A percentile compares a stretch with the other conserved stretches of the same genome.
phyloP scores from a whole-genome alignment of 1,284 basidiomycete genomes.

The Ceratobasidium sp. region DNA sequence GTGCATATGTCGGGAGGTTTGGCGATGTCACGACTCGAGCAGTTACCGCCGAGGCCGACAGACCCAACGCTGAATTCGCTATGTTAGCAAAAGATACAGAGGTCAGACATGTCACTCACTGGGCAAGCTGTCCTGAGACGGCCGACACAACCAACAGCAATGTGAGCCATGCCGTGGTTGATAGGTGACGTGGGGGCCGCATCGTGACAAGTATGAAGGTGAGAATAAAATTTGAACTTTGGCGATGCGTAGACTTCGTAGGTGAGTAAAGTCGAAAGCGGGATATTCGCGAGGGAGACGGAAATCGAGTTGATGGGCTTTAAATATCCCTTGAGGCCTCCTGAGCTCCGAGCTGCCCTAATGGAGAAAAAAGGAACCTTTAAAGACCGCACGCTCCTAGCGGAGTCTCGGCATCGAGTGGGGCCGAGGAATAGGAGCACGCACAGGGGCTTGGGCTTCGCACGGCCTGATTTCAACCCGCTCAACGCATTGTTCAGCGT shows the following conservation, averaged over 20 bases:
- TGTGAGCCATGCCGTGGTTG: neutral
- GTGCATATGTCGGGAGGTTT: neutral
- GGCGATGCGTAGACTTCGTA: neutral
- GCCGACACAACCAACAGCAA: neutral
- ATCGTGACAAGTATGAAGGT: neutral
- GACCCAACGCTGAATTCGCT: neutral
- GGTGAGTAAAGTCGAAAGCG: neutral
- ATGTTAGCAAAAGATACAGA: neutral
- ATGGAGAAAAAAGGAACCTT: neutral
- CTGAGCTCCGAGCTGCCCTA: constrained; percentile 15
- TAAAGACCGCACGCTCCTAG: neutral
- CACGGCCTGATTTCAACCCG: neutral
- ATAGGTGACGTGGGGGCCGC: neutral
- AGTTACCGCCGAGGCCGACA: neutral
- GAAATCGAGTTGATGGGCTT: neutral
- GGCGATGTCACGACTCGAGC: neutral
- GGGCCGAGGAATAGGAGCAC: neutral
- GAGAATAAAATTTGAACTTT: neutral
- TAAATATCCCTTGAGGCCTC: neutral
- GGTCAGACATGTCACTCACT: neutral
- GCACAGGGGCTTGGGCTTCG: neutral
- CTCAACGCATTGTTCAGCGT: neutral
- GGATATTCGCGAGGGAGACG: neutral
- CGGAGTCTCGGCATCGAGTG: neutral
- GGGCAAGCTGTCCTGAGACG: neutral